Base-by-base conservation (phyloP, 495 filamentous ascomycete species). In the Podospora comata region DNA sequence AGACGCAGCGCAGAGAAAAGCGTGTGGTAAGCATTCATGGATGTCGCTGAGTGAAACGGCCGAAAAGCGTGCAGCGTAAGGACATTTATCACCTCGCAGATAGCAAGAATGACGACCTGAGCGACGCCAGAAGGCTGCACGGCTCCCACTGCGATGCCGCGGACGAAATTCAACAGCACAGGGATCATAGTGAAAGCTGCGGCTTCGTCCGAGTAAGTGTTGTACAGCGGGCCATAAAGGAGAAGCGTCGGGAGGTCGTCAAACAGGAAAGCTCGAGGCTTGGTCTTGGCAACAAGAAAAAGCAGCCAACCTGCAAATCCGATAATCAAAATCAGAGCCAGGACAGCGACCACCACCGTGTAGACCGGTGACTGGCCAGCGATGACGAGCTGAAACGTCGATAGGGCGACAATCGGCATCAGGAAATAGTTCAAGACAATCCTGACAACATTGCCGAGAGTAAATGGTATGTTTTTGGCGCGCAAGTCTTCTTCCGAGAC, bases 1-100 rank as follows among this genome's bases (percentile, higher is more conserved):
- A 97, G 88, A 20, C 95, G 88, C 18, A 96, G 80, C 15, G 87
- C 80, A 2, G 93, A 86, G 75, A 97, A 97, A 64, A 92, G 87
- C 23, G 90, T 90, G 70, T 99, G 94, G 72, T 96, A 97, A 4
- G 91, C 84, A 74, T 97, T 98, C 96, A 98, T 99, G n/a, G 93
- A 97, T 0, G 96, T 98, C 44, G 92, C 88, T 23, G 89, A 86
- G 60, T 94, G 88, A 74, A 94, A 99, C 15, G 95, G 95, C 20
- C 92, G 87, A 78, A 97, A 96, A 6, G 92, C 92, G 67, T 95
- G 87, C 2, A 98, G 80, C 0, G 93, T 93, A 34, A 97, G 80
- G n/a, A 97, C 87, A 27, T 92, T 88, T 55, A 97, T 90, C 39
- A 98, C 89, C 80, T 99, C 95, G 75, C 94, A 98, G 48, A 97